Evolutionary conservation across 2,329 filamentous ascomycete genomes (phyloP).

Genomic region (Aspergillus thermomutatus): DNA sequence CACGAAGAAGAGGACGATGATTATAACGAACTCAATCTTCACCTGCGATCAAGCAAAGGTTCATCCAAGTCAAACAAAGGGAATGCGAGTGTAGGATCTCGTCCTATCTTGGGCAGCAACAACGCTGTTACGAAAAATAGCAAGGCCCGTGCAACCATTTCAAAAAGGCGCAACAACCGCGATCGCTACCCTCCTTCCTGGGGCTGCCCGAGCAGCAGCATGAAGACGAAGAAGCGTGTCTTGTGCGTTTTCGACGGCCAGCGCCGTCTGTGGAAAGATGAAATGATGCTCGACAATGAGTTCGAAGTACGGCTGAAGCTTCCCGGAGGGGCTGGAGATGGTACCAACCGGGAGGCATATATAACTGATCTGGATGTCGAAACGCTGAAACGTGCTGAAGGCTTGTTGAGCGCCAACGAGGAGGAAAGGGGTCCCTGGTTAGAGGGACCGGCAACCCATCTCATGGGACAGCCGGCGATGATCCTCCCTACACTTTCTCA

Average conservation of each 20-base stretch:
- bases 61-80: slow-evolving; percentile 49
- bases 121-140: slow-evolving; percentile 55
- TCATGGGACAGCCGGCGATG: slow-evolving; percentile 35
- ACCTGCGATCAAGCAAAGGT: slow-evolving; percentile 47
- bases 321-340: slow-evolving; percentile 69
- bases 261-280: slow-evolving; percentile 89
- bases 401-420: slow-evolving; percentile 72
- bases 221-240: slow-evolving; percentile 98
- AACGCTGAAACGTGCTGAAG: slow-evolving; percentile 83
- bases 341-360: slow-evolving; percentile 78
- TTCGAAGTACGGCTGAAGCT: slow-evolving; percentile 88
- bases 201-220: slow-evolving; percentile 88
- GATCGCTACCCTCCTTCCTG: slow-evolving; percentile 92
- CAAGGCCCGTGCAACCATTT: slow-evolving; percentile 61
- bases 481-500: slow-evolving; percentile 28
- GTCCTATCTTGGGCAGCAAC: slow-evolving; percentile 49
- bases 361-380: slow-evolving; percentile 92
- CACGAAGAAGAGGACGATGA: slow-evolving; percentile 56
- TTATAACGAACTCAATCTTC: slow-evolving; percentile 49
- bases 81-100: slow-evolving; percentile 49
- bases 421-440: slow-evolving; percentile 88
- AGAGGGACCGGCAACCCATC: slow-evolving; percentile 21
- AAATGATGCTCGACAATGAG: slow-evolving; percentile 96
- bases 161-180: slow-evolving; percentile 78
- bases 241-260: slow-evolving; percentile 87